Evolutionary conservation across 2,329 filamentous ascomycete genomes (phyloP), one percentile per base, ranked within the genome.

Genomic region (Ophiobolus disseminans): DNA sequence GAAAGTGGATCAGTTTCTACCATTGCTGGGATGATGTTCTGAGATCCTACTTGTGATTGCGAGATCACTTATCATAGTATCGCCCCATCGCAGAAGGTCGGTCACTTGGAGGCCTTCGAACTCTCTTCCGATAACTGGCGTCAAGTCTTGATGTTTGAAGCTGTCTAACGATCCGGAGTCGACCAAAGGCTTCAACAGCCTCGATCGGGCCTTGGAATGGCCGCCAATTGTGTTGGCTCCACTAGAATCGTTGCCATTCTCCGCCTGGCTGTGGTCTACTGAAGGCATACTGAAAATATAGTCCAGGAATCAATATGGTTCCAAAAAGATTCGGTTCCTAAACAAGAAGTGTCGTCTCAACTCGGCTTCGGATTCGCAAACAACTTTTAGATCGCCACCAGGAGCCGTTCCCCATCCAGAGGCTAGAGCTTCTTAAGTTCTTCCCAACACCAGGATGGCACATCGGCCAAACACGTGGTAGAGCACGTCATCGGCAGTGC

Each of bases 1-100:
- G 20, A 26, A 31, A 9, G 9, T n/a, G n/a, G 25, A 28, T 36
- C 3, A 46, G 45, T 19, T 5, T 28, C 6, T 26, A 6, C 11
- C 23, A 7, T 11, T 26, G 23, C 11, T 26, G 23, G 23, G 17
- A 26, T 26, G 7, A 11, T 7, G 23, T 26, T 26, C 20, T 8
- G 11, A 17, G 9, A 4, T 53, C 76, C 55, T 73, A 88, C 85
- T 82, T 1, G 83, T 87, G 51, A 89, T 85, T 26, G 74, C 75
- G 20, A 77, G 57, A 53, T 77, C 75, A 35, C 62, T 55, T 6
- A 76, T 61, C 40, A 72, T 60, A 25, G 70, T 66, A 45, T 76
- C 73, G 10, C 71, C 63, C 53, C 58, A 57, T 49, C 70, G 66
- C 13, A 72, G 58, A 21, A 68, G 44, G 34, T 68, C 63, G 22